phyloP scores from a whole-genome alignment of 306 rosid species.

The Hylodesmum podocarpum region DNA sequence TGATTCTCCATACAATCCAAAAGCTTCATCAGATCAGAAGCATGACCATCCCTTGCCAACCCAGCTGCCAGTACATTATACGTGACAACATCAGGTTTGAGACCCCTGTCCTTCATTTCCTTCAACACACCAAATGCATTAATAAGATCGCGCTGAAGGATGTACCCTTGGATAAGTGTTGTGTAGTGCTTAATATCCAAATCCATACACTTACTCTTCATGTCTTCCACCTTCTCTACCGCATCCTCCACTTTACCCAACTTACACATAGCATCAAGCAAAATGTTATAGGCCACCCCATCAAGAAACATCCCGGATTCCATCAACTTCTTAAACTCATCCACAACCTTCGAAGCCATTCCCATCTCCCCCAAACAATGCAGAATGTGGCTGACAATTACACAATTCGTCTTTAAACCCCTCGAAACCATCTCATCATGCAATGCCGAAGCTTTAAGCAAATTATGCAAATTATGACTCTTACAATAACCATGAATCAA shows the following conservation, averaged over 20 bases:
- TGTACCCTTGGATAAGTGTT: conserved; percentile 70
- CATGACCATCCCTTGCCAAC: conserved; percentile 55
- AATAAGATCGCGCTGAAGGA: conserved; percentile 39
- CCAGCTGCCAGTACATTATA: conserved; percentile 74
- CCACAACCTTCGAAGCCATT: conserved; percentile 51
- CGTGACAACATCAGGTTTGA: conserved; percentile 68
- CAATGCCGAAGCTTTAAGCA: conserved; percentile 52
- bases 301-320: conserved; percentile 60
- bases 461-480: conserved; percentile 43
- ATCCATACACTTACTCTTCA: conserved; percentile 49
- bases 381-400: conserved; percentile 61
- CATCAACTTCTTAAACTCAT: conserved; percentile 47
- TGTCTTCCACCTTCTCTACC: conserved; percentile 51
- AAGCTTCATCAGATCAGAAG: conserved; percentile 39
- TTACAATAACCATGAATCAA: conserved; percentile 76
- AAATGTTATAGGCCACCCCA: conserved; percentile 62
- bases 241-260: conserved; percentile 71
- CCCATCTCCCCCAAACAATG: conserved; percentile 68
- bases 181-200: conserved; percentile 79
- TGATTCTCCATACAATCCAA: conserved; percentile 54
- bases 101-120: conserved; percentile 57
- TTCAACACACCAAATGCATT: conserved; percentile 47
- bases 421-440: conserved; percentile 57
- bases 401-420: conserved; percentile 72
- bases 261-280: conserved; percentile 61